Evolutionary conservation across 2,329 filamentous ascomycete genomes (phyloP).

Genomic region (Fusarium algeriense): DNA sequence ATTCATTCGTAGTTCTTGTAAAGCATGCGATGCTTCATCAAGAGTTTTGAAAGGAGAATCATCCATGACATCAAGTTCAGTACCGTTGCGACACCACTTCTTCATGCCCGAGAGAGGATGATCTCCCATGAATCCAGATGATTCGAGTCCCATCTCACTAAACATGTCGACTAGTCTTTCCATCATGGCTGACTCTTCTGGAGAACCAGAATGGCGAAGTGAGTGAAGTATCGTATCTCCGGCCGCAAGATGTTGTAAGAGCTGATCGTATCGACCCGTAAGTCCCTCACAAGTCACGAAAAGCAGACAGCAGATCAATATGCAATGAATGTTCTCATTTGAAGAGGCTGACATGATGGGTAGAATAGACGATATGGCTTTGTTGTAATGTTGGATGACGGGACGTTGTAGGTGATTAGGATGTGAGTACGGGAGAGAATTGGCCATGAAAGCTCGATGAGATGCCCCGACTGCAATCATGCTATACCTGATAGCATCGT

Average conservation of each 20-base stretch:
- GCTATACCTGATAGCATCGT: conserved; percentile 11
- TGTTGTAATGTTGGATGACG: conserved; percentile 23
- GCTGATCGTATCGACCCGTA: conserved; percentile 9
- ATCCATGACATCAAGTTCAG: accelerated
- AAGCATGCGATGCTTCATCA: neutral
- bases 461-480: conserved; percentile 21
- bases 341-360: neutral
- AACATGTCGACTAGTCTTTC: neutral
- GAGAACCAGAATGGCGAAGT: neutral
- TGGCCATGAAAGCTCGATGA: conserved; percentile 11
- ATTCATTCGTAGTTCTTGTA: neutral
- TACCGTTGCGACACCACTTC: neutral
- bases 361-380: conserved; percentile 7
- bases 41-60: neutral
- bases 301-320: conserved; percentile 6
- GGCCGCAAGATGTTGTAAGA: neutral
- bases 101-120: neutral
- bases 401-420: neutral
- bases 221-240: conserved; percentile 10
- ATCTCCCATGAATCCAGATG: neutral
- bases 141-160: neutral
- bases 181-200: neutral
- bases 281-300: conserved; percentile 16
- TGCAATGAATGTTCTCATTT: neutral
- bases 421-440: neutral